Percentiles rank a stretch among this genome's conserved stretches.
Conservation (phyloP, 345 rosid species). For the Sonneratia caseolaris region DNA sequence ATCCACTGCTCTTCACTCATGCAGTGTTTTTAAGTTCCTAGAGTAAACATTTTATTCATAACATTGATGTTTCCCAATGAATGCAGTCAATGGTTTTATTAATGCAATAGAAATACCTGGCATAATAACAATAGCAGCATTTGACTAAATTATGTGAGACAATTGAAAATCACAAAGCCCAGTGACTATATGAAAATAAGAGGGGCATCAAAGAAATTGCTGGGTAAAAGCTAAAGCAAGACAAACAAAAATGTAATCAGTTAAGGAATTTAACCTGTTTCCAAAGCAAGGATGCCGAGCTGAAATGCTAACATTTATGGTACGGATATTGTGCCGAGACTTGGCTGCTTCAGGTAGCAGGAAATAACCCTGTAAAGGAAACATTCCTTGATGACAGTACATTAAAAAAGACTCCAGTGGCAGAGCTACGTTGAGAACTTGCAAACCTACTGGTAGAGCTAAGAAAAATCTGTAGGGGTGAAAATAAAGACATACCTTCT, state of each 20-base stretch:
- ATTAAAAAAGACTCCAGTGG: neutral
- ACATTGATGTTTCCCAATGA: neutral
- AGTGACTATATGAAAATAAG: neutral
- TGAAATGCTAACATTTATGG: slow-evolving; percentile 76
- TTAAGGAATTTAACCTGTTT: slow-evolving; percentile 57
- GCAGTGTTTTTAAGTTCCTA: neutral
- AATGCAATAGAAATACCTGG: neutral
- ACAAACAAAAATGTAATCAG: neutral
- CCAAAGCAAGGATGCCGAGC: slow-evolving; percentile 96
- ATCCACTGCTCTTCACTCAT: neutral
- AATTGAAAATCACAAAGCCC: neutral
- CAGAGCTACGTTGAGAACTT: neutral
- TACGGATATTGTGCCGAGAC: slow-evolving; percentile 70
- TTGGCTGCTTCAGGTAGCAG: slow-evolving; percentile 86
- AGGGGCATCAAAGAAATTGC: neutral
- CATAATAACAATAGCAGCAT: neutral
- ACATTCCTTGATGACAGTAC: neutral
- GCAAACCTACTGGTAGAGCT: neutral
- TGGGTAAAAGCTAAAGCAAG: neutral
- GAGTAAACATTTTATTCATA: neutral
- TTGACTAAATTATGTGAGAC: neutral
- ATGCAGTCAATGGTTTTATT: neutral
- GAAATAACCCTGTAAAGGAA: slow-evolving; percentile 63
- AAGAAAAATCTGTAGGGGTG: neutral
- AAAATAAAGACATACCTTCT: slow-evolving; percentile 54